A percentile compares a stretch with the other conserved stretches of the same genome.
Conservation (phyloP, 2,329 filamentous ascomycete genomes). For the Hysterium pulicare region DNA sequence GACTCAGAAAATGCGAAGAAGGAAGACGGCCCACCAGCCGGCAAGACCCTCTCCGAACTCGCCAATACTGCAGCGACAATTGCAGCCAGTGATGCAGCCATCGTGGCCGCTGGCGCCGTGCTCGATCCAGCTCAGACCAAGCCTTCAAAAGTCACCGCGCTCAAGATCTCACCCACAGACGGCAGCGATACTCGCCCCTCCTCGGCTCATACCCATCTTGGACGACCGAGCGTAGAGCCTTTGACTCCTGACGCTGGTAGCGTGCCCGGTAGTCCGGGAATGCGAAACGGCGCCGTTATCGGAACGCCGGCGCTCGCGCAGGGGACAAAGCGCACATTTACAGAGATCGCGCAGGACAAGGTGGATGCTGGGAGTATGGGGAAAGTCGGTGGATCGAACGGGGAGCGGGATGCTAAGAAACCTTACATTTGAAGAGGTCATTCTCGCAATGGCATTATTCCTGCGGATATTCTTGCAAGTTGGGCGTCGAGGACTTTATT, state of each 20-base stretch:
- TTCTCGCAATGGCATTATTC: too few species aligned
- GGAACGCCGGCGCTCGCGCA: background rate
- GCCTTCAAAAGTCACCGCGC: conserved; percentile 1
- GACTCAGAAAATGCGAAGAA: conserved; percentile 6
- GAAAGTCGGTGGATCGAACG: too few species aligned
- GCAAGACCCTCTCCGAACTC: conserved; percentile 10
- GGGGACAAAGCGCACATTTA: background rate
- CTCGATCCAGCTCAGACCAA: conserved; percentile 1
- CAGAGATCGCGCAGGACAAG: background rate
- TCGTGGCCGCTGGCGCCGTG: conserved; percentile 2
- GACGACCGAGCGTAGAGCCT: conserved; percentile 34
- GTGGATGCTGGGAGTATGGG: background rate
- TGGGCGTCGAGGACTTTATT: too few species aligned
- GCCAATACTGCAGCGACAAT: conserved; percentile 31
- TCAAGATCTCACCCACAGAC: background rate
- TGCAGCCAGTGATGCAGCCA: conserved; percentile 26
- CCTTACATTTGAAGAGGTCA: too few species aligned
- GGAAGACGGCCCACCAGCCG: conserved; percentile 8
- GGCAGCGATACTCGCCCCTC: background rate
- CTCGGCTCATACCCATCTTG: conserved; percentile 14
- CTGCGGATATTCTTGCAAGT: too few species aligned
- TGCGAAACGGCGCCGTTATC: background rate
- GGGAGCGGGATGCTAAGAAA: background rate
- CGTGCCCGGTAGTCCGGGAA: background rate
- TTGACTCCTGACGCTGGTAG: conserved; percentile 32